Base-by-base conservation (phyloP, 2,329 filamentous ascomycete genomes). In the Clonostachys byssicola region DNA sequence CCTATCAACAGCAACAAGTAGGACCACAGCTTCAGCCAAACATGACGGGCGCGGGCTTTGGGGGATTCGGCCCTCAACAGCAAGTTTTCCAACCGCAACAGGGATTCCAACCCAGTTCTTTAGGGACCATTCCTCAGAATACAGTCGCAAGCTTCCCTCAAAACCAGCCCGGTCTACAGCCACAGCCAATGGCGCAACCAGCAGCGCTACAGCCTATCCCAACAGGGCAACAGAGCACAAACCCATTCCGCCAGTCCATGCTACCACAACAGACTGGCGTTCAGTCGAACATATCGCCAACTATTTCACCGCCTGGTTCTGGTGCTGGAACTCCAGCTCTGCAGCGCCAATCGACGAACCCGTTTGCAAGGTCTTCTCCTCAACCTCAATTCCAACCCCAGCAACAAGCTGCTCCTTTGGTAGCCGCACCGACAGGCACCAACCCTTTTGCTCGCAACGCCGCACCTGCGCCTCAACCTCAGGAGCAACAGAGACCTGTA, bases 201-300 rank as follows among this genome's bases (percentile, higher is more conserved):
- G 57, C 73, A 57, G 59, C 63, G 53, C 56, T 73, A 63, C 60
- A 71, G 51, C 66, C 60, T 44, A 59, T 75, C 52, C 67, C 72
- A 65, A 58, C 72, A 65, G 77, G 75, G 60, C 80, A 84, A 57
- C 42, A 56, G 12, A 83, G 74, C 18, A 96, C 91, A 8, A 99
- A 99, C 62, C 94, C 94, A 0, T 99, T 99, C 80, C 81, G 94
- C 40, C 87, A 91, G 61, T 96, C 92, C 2, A 92, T 92, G 84
- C 74, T 96, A 70, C 75, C 78, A 72, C 73, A 78, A 59, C 72
- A 75, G 56, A 81, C 81, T 8, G 59, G 61, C 33, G 62, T 68
- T 20, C 57, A 62, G 45, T 47, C 23, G n/a, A n/a, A 36, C 8
- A 47, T 34, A n/a, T 30, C 14, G 20, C 45, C 40, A 10, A 46